These are phyloP conservation scores for Talaromyces trachyspermus DNA, from an alignment of 495 filamentous ascomycete genomes.

Conservation along the genomic window DNA sequence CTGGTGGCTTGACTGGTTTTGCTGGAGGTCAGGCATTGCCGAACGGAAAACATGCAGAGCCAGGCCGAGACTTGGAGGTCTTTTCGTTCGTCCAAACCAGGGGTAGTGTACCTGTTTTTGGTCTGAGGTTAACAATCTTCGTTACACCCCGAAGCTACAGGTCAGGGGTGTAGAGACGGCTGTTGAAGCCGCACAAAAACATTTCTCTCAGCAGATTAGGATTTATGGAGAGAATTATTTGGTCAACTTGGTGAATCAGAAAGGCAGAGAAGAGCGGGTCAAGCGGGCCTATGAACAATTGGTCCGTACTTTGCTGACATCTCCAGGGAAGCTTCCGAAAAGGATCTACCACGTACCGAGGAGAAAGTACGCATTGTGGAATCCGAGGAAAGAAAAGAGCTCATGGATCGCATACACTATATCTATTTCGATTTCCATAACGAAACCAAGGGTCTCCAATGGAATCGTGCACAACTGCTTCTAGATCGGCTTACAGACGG, in stretches of 20 bases:
- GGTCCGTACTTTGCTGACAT: constrained; percentile 63
- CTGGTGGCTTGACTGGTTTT: constrained; percentile 69
- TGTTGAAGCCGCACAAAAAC: constrained; percentile 64
- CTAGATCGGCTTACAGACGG: constrained; percentile 70
- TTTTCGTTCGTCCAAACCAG: constrained; percentile 92
- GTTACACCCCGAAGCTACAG: constrained; percentile 83
- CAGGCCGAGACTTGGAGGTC: constrained; percentile 72
- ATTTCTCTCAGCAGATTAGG: constrained; percentile 87
- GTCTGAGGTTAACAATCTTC: constrained; percentile 86
- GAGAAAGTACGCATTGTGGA: constrained; percentile 81
- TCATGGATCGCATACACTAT: constrained; percentile 81
- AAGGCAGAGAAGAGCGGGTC: constrained; percentile 75
- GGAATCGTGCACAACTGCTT: constrained; percentile 84
- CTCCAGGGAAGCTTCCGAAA: constrained; percentile 56
- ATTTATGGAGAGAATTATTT: constrained; percentile 94
- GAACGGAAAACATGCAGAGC: constrained; percentile 54
- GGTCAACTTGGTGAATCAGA: constrained; percentile 94
- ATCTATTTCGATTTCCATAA: constrained; percentile 98
- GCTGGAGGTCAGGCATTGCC: constrained; percentile 67
- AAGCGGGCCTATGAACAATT: constrained; percentile 91
- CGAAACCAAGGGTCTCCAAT: constrained; percentile 88
- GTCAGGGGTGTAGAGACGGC: constrained; percentile 80
- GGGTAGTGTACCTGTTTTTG: constrained; percentile 93
- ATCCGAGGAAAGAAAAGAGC: constrained; percentile 47
- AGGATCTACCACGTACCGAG: constrained; percentile 44